These are phyloP conservation scores for Reticulascus tulasneorum DNA, from an alignment of 2,329 filamentous ascomycete genomes.

Conservation along the genomic window DNA sequence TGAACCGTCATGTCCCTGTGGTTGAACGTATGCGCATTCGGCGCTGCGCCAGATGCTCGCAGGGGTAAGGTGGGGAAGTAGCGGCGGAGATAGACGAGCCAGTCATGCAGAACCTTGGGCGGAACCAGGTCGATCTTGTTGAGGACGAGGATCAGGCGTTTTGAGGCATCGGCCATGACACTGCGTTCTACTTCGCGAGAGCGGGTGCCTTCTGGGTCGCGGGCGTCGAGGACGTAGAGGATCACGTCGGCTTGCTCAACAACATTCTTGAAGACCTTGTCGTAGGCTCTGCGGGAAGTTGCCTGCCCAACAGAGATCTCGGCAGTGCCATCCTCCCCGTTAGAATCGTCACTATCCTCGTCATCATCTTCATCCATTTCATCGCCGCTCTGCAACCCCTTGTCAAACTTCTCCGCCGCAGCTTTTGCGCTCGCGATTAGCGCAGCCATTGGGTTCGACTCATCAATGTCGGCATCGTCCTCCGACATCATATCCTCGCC, in stretches of 20 bases:
- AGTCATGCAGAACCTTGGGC: conserved; percentile 73
- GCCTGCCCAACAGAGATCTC: conserved; percentile 49
- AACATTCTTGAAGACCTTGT: conserved; percentile 94
- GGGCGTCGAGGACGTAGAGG: conserved; percentile 87
- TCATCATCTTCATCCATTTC: conserved; percentile 44
- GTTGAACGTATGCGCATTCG: conserved; percentile 87
- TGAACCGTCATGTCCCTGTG: conserved; percentile 86
- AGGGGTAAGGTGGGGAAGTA: conserved; percentile 91
- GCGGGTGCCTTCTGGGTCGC: conserved; percentile 85
- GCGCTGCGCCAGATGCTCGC: conserved; percentile 74
- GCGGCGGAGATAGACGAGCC: conserved; percentile 78
- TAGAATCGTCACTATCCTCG: conserved; percentile 44
- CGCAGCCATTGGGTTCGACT: conserved; percentile 87
- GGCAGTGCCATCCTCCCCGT: conserved; percentile 53
- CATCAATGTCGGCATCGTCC: conserved; percentile 57
- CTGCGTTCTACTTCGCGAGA: conserved; percentile 87
- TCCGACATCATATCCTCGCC: conserved; percentile 47
- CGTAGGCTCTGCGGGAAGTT: conserved; percentile 79
- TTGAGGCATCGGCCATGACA: conserved; percentile 86
- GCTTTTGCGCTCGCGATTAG: conserved; percentile 78
- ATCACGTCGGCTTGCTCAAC: conserved; percentile 86
- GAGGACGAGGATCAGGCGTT: conserved; percentile 83
- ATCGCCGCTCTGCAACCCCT: conserved; percentile 55
- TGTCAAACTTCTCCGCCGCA: conserved; percentile 71
- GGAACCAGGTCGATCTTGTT: conserved; percentile 96